Base-by-base conservation (phyloP, 169 alveolate genomes). In the Cryptosporidium sp. region DNA sequence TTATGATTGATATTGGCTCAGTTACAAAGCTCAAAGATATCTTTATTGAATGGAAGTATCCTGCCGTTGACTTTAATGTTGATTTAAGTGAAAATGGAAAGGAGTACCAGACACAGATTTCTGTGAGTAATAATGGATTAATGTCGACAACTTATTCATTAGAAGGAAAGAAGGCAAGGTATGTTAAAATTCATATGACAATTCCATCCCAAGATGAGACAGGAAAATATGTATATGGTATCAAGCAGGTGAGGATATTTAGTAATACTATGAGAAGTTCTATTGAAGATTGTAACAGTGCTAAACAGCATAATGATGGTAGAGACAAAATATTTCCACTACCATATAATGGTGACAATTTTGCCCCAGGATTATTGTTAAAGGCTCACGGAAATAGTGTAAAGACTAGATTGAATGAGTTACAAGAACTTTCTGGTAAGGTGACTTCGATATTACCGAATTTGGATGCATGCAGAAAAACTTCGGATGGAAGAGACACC, bases 131-230 rank as follows among this genome's bases (percentile, higher is more conserved):
- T 62, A 80, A 80, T 18, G 89, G 89, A 3, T 35, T 80, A n/a
- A 61, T 39, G n/a, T 43, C 69, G 16, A 80, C 89, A 3, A 43
- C 80, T 39, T 80, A 80, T 41, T 58, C 71, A 26, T 70, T 80
- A 41, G 89, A 80, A 39, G 89, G 89, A 39, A 80, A 65, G 48
- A 80, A 80, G 35, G 89, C 89, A 10, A 80, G 89, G 45, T 80
- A 80, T 80, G 50, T 80, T 16, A 80, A 80, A 59, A 29, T 80
- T 10, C 37, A 23, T 6, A 23, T 80, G 62, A 41, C 41, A 29
- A 12, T 10, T 26, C 89, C 75, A 80, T 18, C 26, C 18, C 59
- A 80, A 33, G 73, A 59, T n/a, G 68, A 29, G 21, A 67, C 59
- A 18, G 75, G 75, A 16, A 80, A 39, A 61, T 62, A 65, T 23